Percentiles rank a stretch among this genome's conserved stretches.
These are phyloP conservation scores for Steccherinum ochraceum DNA, from an alignment of 768 basidiomycete genomes.

Conservation along the genomic window DNA sequence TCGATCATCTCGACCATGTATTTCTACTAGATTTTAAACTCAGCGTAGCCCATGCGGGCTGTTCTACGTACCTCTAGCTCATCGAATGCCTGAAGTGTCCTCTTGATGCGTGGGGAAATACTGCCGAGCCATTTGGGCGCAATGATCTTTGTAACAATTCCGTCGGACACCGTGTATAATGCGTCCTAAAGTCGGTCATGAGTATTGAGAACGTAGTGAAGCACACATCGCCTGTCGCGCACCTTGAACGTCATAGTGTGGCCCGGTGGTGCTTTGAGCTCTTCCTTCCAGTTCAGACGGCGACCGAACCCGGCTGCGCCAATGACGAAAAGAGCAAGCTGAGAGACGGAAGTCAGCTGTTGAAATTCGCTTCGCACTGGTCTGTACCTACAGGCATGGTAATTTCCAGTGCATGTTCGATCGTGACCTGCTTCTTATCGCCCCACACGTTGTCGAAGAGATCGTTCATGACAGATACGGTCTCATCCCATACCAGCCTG, in stretches of 20 bases:
- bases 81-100: slow-evolving; percentile 17
- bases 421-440: slow-evolving; percentile 29
- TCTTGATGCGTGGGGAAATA: slow-evolving; percentile 15
- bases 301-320: slow-evolving; percentile 53
- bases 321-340: slow-evolving; percentile 54
- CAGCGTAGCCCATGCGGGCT: too few relatives aligned
- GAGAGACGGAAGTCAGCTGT: background rate
- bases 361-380: background rate
- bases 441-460: slow-evolving; percentile 41
- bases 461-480: slow-evolving; percentile 23
- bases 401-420: slow-evolving; percentile 45
- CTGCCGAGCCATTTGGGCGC: slow-evolving; percentile 21
- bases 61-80: slow-evolving; percentile 25
- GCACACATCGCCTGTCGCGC: background rate
- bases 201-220: background rate
- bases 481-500: slow-evolving; percentile 33
- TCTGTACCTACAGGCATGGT: slow-evolving; percentile 41
- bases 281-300: slow-evolving; percentile 41
- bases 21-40: slow-evolving; percentile 24
- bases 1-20: slow-evolving; percentile 53
- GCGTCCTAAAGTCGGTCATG: slow-evolving; percentile 17
- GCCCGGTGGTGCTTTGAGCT: slow-evolving; percentile 32
- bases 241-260: slow-evolving; percentile 31
- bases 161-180: slow-evolving; percentile 22
- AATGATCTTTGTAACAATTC: slow-evolving; percentile 20